Percentiles rank a stretch among this genome's conserved stretches.
These are phyloP conservation scores for Penicillium longicatenatum DNA, from an alignment of 495 filamentous ascomycete species.

Conservation along the genomic window DNA sequence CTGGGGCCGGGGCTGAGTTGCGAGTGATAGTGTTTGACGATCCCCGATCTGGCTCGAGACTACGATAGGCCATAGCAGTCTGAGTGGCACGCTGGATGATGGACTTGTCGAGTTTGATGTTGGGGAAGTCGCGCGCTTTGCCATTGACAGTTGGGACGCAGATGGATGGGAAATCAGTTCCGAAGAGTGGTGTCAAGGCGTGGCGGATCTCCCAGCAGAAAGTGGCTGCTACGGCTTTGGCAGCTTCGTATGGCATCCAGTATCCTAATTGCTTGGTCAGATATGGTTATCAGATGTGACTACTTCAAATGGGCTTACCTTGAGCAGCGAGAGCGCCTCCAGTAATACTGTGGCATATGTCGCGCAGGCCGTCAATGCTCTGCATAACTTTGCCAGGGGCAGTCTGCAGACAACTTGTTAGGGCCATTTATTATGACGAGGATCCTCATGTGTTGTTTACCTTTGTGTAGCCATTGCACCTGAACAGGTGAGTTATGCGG, in stretches of 20 bases:
- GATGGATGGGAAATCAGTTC: conserved; percentile 68
- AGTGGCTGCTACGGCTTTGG: conserved; percentile 78
- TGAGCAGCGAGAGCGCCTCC: conserved; percentile 87
- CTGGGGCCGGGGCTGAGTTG: not conserved
- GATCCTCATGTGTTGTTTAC: conserved; percentile 41
- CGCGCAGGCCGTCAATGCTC: conserved; percentile 75
- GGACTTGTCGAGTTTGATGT: not conserved
- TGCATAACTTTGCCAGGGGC: conserved; percentile 80
- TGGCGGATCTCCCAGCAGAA: conserved; percentile 86
- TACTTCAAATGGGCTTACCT: conserved; percentile 52
- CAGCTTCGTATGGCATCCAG: conserved; percentile 91
- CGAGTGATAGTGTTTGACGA: not conserved
- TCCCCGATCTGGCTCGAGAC: not conserved
- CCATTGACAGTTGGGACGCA: conserved; percentile 63
- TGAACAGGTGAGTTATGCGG: conserved; percentile 93
- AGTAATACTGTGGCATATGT: conserved; percentile 91
- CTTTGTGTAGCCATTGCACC: conserved; percentile 84
- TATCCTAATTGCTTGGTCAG: conserved; percentile 65
- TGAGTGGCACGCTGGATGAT: not conserved
- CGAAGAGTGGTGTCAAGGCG: conserved; percentile 87
- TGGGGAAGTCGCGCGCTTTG: not conserved
- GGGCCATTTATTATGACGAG: not conserved
- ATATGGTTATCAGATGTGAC: not conserved
- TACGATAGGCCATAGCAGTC: not conserved
- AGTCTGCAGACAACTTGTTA: conserved; percentile 56